Evolutionary conservation across 257 asterid species (phyloP), one percentile per base, ranked within the genome.

Genomic region (Orobanche coerulescens): DNA sequence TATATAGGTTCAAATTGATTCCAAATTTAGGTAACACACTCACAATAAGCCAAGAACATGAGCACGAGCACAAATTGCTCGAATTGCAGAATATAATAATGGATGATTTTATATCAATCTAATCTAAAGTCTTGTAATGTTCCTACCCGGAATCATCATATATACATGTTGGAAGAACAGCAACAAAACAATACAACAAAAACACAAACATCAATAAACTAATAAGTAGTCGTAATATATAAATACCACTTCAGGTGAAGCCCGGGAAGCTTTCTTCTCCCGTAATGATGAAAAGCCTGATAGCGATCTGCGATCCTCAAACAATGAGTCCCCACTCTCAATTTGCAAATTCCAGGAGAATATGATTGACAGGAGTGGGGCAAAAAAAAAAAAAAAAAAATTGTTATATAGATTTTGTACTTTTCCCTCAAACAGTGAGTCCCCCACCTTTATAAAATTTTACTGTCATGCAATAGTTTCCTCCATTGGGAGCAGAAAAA

Each of bases 301-400:
- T 64, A 69, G 70, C 73, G 37, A 70, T 61, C 12, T 60, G 75
- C 75, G 79, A 74, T 55, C 67, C 75, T 70, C 19, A 70, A 65
- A 65, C 67, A 70, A 46, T 30, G 28, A 65, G 75, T 65, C 79
- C 76, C 75, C 73, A 74, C 43, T 72, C 31, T 50, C 30, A 20
- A n/a, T 39, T 37, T 26, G 3, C 58, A 43, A 15, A 18, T 31
- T 30, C 26, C 14, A 20, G 18, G 2, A 18, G 47, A 56, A 56
- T 43, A 55, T 65, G n/a, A n/a, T n/a, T n/a, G n/a, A n/a, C n/a
- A n/a, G n/a, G n/a, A n/a, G n/a, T n/a, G n/a, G n/a, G n/a, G n/a
- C n/a, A n/a, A n/a, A n/a, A n/a, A n/a, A n/a, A n/a, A n/a, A n/a
- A n/a, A n/a, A n/a, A n/a, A n/a, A n/a, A n/a, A n/a, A n/a, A 0